Base-by-base conservation (phyloP, 495 filamentous ascomycete species). In the Coniosporium apollinis region DNA sequence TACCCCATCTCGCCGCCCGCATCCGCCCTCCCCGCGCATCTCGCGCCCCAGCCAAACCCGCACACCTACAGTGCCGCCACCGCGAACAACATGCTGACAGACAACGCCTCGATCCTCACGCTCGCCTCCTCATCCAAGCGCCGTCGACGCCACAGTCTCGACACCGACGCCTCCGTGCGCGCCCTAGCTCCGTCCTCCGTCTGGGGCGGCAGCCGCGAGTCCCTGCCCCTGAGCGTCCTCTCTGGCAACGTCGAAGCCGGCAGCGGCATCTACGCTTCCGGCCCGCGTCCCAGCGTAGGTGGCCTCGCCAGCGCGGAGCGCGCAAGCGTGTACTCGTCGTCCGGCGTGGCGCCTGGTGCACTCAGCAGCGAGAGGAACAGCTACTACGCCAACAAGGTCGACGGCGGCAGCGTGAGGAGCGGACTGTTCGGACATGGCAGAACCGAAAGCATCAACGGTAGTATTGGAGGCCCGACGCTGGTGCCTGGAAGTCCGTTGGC, bases 51-150 rank as follows among this genome's bases (percentile, higher is more conserved):
- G 11, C 43, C 59, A 16, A 69, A 87, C 46, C 82, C 82, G 0
- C 69, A 76, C 20, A 93, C 86, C 3, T 97, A 97, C 57, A 76
- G 61, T 39, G 73, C 73, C 3, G 89, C 86, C 0, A 94, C 83
- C 0, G 89, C 89, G 28, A 92, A 94, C 58, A 85, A 85, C 51
- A 66, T 89, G 10, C 61, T 94, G 17, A 91, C 82, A 5, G 89
- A 97, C 50, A 86, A 97, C 51, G 89, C 89, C 1, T 94, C 85
- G 13, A 87, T 96, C 38, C 69, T 97, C 18, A 97, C 89, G 0
- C 68, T 97, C n/a, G 89, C 89, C 1, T 94, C 85, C 4, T 94
- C 86, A 0, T 93, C 85, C 15, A 92, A 94, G 53, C 72, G 79
- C 19, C 77, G 82, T 29, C 79, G 89, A 14, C 67, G 89, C 25